A percentile compares a stretch with the other conserved stretches of the same genome.
Conservation (phyloP, 163 green algal species). For the Scenedesmus sp. region DNA sequence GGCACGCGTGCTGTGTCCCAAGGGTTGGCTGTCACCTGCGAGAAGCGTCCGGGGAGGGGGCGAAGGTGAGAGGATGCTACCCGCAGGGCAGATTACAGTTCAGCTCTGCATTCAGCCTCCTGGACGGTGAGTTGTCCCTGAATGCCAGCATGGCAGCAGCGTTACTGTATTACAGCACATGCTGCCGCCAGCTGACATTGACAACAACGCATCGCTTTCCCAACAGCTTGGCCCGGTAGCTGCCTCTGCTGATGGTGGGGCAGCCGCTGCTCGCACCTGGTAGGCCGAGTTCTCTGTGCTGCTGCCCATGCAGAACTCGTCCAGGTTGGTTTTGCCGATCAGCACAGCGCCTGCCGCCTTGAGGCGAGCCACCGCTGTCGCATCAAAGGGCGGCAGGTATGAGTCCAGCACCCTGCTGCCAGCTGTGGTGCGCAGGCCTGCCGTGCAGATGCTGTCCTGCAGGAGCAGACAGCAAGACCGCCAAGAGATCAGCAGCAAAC, state of each 20-base stretch:
- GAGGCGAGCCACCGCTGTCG: conserved; percentile 85
- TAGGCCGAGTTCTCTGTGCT: conserved; percentile 92
- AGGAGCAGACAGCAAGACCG: neutral
- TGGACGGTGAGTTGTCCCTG: too few relatives aligned
- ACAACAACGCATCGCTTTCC: neutral
- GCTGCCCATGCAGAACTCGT: conserved; percentile 99
- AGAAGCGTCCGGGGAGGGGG: too few relatives aligned
- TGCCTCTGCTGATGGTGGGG: neutral
- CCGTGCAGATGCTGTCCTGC: conserved; percentile 97
- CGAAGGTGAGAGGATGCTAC: too few relatives aligned
- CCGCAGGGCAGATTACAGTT: too few relatives aligned
- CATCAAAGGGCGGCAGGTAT: conserved; percentile 91
- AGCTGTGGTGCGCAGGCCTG: conserved; percentile 89
- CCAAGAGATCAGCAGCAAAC: neutral
- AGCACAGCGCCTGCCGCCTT: conserved; percentile 82
- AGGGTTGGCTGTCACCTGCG: conserved; percentile 91
- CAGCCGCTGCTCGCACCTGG: conserved; percentile 65
- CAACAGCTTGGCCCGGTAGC: neutral
- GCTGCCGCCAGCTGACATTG: neutral
- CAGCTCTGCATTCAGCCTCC: too few relatives aligned
- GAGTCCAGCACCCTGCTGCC: conserved; percentile 79
- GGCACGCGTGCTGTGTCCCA: conserved; percentile 88
- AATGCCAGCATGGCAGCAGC: too few relatives aligned
- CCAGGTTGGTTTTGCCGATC: conserved; percentile 98
- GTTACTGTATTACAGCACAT: neutral